Percentiles rank a stretch among this genome's conserved stretches.
phyloP scores from a whole-genome alignment of 139 green algal species.

The Zygnema circumcarinatum region DNA sequence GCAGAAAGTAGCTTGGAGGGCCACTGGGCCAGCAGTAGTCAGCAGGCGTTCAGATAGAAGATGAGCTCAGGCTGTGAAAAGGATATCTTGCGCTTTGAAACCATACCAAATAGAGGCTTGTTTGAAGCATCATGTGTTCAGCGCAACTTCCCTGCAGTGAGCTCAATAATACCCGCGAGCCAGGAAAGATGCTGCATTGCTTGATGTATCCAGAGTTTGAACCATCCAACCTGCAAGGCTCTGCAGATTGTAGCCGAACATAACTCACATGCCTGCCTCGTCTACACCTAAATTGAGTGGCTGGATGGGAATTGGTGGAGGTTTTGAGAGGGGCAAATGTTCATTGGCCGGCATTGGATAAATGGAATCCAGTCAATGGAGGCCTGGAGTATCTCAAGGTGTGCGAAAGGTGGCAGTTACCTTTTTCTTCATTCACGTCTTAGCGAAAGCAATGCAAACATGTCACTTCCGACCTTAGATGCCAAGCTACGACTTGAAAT shows the following conservation, averaged over 20 bases:
- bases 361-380: background rate
- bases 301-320: background rate
- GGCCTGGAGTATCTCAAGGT: background rate
- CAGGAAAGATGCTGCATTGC: background rate
- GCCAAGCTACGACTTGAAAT: too few species aligned
- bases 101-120: background rate
- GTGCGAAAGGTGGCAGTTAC: too few species aligned
- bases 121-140: background rate
- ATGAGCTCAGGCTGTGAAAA: too few species aligned
- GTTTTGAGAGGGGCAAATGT: background rate
- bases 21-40: too few species aligned
- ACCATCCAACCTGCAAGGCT: background rate
- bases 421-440: too few species aligned
- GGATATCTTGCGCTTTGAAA: too few species aligned
- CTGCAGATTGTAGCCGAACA: background rate
- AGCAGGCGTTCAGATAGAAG: too few species aligned
- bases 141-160: background rate
- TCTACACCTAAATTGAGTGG: background rate
- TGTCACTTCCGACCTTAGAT: background rate
- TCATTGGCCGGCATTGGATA: background rate
- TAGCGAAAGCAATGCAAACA: background rate
- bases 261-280: background rate
- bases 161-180: background rate
- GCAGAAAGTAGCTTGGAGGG: too few species aligned
- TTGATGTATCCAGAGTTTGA: background rate